Conservation (phyloP, 768 basidiomycete species). For the Holtermanniella nyarrowii region DNA sequence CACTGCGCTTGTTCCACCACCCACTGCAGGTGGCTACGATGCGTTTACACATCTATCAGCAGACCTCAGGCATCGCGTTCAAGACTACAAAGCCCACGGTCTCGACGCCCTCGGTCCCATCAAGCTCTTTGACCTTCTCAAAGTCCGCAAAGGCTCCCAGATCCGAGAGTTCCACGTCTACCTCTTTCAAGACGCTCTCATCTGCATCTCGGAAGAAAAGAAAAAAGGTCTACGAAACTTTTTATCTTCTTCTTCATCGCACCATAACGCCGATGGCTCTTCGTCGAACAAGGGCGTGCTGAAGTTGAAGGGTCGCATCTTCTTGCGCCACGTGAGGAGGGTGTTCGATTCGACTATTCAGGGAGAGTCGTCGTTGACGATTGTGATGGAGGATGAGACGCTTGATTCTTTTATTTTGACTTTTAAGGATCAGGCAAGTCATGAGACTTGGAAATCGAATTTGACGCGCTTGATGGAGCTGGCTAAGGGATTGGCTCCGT, state of each 20-base stretch:
- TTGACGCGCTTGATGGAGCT: constrained; percentile 62
- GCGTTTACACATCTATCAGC: constrained; percentile 76
- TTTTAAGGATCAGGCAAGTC: constrained; percentile 78
- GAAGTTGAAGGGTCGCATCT: constrained; percentile 87
- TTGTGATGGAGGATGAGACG: constrained; percentile 92
- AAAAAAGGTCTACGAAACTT: constrained; percentile 69
- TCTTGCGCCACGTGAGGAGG: constrained; percentile 84
- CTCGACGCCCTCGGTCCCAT: constrained; percentile 68
- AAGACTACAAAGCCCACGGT: constrained; percentile 93
- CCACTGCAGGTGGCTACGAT: constrained; percentile 5
- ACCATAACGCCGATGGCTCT: constrained; percentile 11
- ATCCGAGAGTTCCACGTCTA: constrained; percentile 93
- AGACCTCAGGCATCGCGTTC: constrained; percentile 78
- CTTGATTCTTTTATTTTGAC: constrained; percentile 91
- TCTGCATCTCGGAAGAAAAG: constrained; percentile 95
- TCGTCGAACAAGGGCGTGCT: constrained; percentile 52
- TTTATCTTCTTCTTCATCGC: constrained; percentile 45
- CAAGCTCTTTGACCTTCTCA: constrained; percentile 84
- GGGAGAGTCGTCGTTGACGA: constrained; percentile 84
- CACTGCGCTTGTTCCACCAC: constrained; percentile 1
- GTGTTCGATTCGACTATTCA: constrained; percentile 61
- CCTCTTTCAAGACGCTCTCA: constrained; percentile 93
- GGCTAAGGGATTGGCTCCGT: constrained; percentile 7
- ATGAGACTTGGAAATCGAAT: constrained; percentile 79
- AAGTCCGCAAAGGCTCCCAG: constrained; percentile 76